Percentiles rank a stretch among this genome's conserved stretches.
Evolutionary conservation across 306 rosid species (phyloP).

Genomic region (Rosa lucieae): DNA sequence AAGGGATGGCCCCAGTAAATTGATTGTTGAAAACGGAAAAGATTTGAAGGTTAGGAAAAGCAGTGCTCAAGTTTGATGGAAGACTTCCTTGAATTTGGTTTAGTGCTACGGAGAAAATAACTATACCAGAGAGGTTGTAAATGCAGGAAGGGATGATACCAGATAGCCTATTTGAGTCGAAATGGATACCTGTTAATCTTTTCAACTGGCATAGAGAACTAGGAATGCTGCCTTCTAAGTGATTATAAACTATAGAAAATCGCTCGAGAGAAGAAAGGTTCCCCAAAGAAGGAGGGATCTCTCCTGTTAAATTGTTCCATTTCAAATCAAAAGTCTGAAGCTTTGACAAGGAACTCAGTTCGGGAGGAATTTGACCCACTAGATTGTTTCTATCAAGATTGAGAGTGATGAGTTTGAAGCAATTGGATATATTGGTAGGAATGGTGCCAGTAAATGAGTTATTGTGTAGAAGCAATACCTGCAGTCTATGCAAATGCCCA

Average conservation of each 20-base stretch:
- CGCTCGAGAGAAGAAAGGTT: neutral
- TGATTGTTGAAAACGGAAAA: fast-evolving
- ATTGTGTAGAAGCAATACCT: neutral
- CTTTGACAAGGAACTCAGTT: constrained; percentile 9
- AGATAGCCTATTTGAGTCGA: neutral
- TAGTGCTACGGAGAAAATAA: fast-evolving
- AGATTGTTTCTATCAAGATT: neutral
- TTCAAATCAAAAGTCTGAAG: fast-evolving
- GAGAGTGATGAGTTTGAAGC: neutral
- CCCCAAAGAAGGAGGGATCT: constrained; percentile 19
- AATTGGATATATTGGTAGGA: neutral
- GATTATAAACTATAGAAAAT: fast-evolving
- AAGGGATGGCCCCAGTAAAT: neutral
- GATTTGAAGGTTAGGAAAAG: neutral
- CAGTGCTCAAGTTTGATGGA: neutral
- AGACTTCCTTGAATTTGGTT: neutral
- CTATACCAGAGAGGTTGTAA: constrained; percentile 24
- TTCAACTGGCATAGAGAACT: constrained; percentile 6
- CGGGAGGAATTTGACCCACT: constrained; percentile 7
- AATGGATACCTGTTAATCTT: neutral
- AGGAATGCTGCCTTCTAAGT: constrained; percentile 16
- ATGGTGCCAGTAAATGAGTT: neutral
- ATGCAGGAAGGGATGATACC: constrained; percentile 21
- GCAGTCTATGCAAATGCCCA: constrained; percentile 26
- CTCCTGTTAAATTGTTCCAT: constrained; percentile 1